Conservation (phyloP, 1,139 yeast species). For the Torulaspora pretoriensis region DNA sequence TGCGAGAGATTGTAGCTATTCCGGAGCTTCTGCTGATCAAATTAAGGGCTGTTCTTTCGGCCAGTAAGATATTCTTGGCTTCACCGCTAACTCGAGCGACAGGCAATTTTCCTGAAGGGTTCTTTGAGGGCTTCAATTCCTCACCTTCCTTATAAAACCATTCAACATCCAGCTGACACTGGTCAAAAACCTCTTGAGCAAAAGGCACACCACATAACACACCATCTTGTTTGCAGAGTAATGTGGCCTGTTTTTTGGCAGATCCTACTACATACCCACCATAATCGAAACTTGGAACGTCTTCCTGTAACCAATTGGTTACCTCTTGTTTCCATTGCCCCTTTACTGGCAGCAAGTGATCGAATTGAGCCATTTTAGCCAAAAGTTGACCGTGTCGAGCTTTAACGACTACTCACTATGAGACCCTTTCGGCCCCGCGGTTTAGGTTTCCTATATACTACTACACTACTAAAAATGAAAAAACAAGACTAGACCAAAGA, state of each 20-base stretch:
- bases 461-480: not conserved
- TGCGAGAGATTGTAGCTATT: slow-evolving; percentile 72
- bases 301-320: slow-evolving; percentile 74
- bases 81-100: slow-evolving; percentile 81
- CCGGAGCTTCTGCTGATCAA: slow-evolving; percentile 82
- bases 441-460: not conserved
- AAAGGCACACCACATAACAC: slow-evolving; percentile 87
- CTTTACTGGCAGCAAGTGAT: slow-evolving; percentile 63
- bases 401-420: not conserved
- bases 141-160: slow-evolving; percentile 76
- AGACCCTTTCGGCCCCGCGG: not conserved
- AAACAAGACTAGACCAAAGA: slow-evolving; percentile 30
- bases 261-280: slow-evolving; percentile 95
- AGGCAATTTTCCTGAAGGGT: slow-evolving; percentile 51
- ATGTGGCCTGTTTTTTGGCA: slow-evolving; percentile 62
- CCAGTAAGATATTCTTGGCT: slow-evolving; percentile 69
- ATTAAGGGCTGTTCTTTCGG: slow-evolving; percentile 85
- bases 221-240: slow-evolving; percentile 78
- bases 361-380: slow-evolving; percentile 27
- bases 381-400: not conserved
- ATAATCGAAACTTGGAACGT: slow-evolving; percentile 88
- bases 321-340: slow-evolving; percentile 80
- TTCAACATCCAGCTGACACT: slow-evolving; percentile 63
- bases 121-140: slow-evolving; percentile 46
- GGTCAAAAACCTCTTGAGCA: slow-evolving; percentile 78